phyloP scores from a whole-genome alignment of 805 yeast genomes.

The Kockiozyma suomiensis region DNA sequence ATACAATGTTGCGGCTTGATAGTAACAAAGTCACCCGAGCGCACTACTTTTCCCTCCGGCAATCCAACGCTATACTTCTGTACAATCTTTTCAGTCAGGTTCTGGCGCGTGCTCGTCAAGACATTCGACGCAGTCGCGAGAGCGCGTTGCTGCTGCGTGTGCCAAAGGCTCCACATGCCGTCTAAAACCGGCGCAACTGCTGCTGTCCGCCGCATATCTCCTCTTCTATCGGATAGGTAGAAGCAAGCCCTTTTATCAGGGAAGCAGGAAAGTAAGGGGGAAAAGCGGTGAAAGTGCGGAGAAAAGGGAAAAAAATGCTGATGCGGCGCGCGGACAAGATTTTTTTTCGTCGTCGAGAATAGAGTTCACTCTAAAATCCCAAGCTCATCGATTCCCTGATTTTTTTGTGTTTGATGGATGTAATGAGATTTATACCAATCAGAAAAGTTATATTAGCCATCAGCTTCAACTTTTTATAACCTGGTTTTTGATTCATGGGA shows the following conservation, averaged over 20 bases:
- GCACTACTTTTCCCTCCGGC: constrained; percentile 72
- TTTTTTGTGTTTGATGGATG: too few relatives aligned
- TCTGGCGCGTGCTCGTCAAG: constrained; percentile 52
- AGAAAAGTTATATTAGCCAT: too few relatives aligned
- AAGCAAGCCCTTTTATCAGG: not conserved
- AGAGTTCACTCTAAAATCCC: not conserved
- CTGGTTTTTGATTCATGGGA: too few relatives aligned
- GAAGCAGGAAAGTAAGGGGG: not conserved
- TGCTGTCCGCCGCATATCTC: constrained; percentile 12
- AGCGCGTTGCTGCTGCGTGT: constrained; percentile 13
- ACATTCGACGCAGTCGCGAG: constrained; percentile 21
- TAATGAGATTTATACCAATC: too few relatives aligned
- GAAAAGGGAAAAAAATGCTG: constrained; percentile 1
- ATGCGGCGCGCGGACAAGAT: constrained; percentile 1
- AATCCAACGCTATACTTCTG: constrained; percentile 90
- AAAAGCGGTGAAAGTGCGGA: constrained; percentile 6
- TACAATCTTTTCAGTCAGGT: constrained; percentile 92
- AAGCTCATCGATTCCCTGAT: constrained; percentile 1
- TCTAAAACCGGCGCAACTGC: constrained; percentile 6
- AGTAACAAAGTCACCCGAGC: constrained; percentile 91
- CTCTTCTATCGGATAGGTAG: not conserved
- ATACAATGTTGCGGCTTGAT: constrained; percentile 95
- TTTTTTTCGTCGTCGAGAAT: not conserved
- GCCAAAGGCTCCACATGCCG: constrained; percentile 10
- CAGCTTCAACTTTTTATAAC: too few relatives aligned